Conservation (phyloP, 2,329 filamentous ascomycete genomes). For the Colletotrichum endophyticum region DNA sequence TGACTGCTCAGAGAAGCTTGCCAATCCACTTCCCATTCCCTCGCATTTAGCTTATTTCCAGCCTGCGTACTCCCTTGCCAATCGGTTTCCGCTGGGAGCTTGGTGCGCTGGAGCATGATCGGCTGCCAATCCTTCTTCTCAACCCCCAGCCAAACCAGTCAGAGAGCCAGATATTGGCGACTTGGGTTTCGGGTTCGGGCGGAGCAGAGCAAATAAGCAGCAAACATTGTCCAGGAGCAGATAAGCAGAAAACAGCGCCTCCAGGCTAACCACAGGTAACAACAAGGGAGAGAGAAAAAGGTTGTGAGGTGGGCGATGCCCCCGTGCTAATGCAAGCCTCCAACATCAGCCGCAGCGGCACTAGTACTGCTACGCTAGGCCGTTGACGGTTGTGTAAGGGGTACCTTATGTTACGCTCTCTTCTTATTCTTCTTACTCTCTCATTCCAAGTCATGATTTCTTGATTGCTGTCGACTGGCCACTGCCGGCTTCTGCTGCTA, state of each 20-base stretch:
- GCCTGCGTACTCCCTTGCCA: neutral
- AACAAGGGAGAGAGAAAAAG: neutral
- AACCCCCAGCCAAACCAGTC: neutral
- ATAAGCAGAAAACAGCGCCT: neutral
- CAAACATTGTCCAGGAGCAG: neutral
- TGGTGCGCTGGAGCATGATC: neutral
- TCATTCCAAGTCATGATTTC: neutral
- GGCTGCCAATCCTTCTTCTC: neutral
- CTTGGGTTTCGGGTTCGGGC: neutral
- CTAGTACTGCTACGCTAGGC: neutral
- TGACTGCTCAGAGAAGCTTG: neutral
- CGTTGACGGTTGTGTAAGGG: neutral
- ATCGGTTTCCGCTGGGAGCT: neutral
- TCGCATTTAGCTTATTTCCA: neutral
- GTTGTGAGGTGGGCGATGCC: neutral
- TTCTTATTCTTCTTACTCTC: neutral
- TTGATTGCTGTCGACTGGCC: neutral
- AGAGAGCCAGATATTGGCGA: neutral
- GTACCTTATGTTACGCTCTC: neutral
- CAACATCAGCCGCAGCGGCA: constrained; percentile 9
- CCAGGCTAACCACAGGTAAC: neutral
- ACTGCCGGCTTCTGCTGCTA: neutral
- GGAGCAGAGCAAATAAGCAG: neutral
- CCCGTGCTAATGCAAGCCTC: neutral
- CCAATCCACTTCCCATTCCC: neutral